Percentiles rank a stretch among this genome's conserved stretches.
Evolutionary conservation across 495 filamentous ascomycete genomes (phyloP).

Genomic region (Bombardia bombarda): DNA sequence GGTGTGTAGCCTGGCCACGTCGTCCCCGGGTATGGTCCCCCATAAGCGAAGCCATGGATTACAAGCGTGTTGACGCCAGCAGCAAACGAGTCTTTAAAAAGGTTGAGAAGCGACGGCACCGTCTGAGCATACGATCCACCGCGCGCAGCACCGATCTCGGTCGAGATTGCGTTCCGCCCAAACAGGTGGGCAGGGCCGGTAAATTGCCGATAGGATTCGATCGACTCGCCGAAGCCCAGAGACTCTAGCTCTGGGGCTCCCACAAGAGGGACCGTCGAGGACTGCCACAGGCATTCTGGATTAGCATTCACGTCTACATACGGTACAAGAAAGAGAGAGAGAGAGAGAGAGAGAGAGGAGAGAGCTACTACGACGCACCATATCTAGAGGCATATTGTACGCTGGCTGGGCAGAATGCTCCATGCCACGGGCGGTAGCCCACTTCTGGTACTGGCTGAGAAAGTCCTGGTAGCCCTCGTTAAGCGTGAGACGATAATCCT

Average conservation of each 20-base stretch:
- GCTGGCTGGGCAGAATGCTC: slow-evolving; percentile 38
- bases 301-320: no score
- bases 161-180: slow-evolving; percentile 31
- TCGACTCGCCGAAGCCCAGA: slow-evolving; percentile 28
- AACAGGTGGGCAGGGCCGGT: slow-evolving; percentile 34
- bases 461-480: slow-evolving; percentile 22
- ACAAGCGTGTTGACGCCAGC: slow-evolving; percentile 40
- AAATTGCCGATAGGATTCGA: slow-evolving; percentile 41
- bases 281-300: no score
- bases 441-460: slow-evolving; percentile 22
- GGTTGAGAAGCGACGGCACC: slow-evolving; percentile 18
- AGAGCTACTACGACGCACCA: slow-evolving; percentile 22
- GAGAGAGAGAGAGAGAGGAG: neutral
- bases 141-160: slow-evolving; percentile 28
- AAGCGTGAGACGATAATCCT: slow-evolving; percentile 17
- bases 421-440: slow-evolving; percentile 27
- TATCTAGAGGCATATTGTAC: slow-evolving; percentile 43
- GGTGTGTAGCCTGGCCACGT: slow-evolving; percentile 44
- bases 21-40: slow-evolving; percentile 26
- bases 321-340: no score
- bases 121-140: slow-evolving; percentile 23
- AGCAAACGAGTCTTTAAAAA: slow-evolving; percentile 26
- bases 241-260: slow-evolving; percentile 43
- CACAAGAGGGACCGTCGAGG: slow-evolving; percentile 26
- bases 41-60: slow-evolving; percentile 38